Base-by-base conservation (phyloP, 495 filamentous ascomycete species). In the Penicillium paradoxum region DNA sequence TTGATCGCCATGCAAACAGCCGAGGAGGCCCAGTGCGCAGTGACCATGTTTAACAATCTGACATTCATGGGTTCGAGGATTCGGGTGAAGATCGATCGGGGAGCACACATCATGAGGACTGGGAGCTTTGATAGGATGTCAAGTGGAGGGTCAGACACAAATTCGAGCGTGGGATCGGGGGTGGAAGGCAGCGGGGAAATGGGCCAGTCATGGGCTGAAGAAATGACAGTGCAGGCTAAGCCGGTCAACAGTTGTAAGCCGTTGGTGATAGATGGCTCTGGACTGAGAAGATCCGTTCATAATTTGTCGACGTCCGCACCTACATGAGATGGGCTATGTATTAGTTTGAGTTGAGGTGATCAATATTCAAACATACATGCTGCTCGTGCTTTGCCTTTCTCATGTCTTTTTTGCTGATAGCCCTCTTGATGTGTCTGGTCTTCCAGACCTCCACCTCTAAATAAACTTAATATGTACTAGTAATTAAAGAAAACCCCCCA, bases 181-280 rank as follows among this genome's bases (percentile, higher is more conserved):
- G 34, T 17, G 6, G 2, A 10, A 6, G 13, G 25, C 8, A 29
- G 9, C 15, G 4, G 0, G 24, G 24, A 29, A 4, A 29, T 5
- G 14, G 25, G 15, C 17, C 41, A 29, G 45, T 48, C 45, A 11
- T 49, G 46, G 46, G 46, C 46, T 29, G 46, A 49, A 14, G 46
- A 49, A 34, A 49, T 38, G 34, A 19, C 21, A 6, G 15, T 24
- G 0, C 30, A 39, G 9, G 9, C 21, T 8, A 60, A 56, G 36
- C 3, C 36, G 6, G 17, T 32, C 14, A 62, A 62, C 19, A 50
- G 41, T 22, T 58, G 53, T 34, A 61, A 62, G 43, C 72, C 72
- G 6, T 39, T 75, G 19, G 72, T 75, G 1, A 64, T 75, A 17
- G 72, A 75, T 56, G 72, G 72, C 10, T 73, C 70, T 21, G 69